Base-by-base conservation (phyloP, 768 basidiomycete genomes). In the Mycena floridula region DNA sequence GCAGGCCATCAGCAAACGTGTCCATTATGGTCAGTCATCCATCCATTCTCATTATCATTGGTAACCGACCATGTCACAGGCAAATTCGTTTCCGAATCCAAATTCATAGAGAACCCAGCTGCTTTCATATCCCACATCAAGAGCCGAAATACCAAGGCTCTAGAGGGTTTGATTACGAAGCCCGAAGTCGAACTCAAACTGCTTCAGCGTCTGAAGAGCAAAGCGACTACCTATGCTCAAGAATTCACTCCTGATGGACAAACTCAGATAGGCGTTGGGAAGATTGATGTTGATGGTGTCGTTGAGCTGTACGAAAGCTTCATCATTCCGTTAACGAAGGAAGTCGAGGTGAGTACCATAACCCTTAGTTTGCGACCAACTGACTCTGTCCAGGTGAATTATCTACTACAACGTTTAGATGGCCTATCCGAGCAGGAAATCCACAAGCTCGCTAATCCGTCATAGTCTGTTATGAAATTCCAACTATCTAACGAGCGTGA, bases 41-140 rank as follows among this genome's bases (percentile, higher is more conserved):
- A 25, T 27, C 18, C 20, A 3, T 46, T 24, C 20, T 5, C 30
- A n/a, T n/a, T n/a, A n/a, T n/a, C n/a, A n/a, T 36, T 37, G 12
- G 13, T 18, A 22, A 48, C 16, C 30, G 9, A 5, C n/a, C 13
- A 9, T 24, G 27, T 24, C 50, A 7, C 58, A 99, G 95, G 96
- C 46, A 98, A 97, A 74, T 99, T 99, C 61, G 96, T 99, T 5
- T 92, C 94, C 4, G 96, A 99, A 66, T 89, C 89, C 22, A 99
- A 99, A 61, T 99, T 99, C 70, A 60, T 74, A n/a, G 76, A 80
- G 24, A 71, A 89, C 49, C 95, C 96, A 16, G 70, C 83, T 26
- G 81, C 82, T 8, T 99, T 97, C 64, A 77, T 99, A 45, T 93
- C 94, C 0, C 92, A 94, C 64, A 99, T 99, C 56, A 75, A 76